Evolutionary conservation across 2,329 filamentous ascomycete species (phyloP).

Genomic region (Monilinia fructigena): DNA sequence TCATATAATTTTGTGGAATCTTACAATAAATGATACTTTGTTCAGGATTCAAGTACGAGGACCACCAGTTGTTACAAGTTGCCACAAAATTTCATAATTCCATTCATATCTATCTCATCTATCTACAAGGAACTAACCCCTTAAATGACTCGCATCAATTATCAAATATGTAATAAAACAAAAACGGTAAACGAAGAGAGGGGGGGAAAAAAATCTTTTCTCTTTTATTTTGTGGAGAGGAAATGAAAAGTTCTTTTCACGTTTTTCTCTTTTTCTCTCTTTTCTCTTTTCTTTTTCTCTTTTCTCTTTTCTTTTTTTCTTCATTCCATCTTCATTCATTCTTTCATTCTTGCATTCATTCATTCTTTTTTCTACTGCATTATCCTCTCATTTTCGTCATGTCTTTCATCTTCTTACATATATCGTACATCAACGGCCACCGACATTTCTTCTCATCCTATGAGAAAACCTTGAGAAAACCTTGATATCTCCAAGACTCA

Average conservation of each 20-base stretch:
- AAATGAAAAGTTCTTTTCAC: background rate
- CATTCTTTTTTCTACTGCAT: background rate
- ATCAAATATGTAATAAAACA: background rate
- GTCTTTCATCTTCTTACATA: background rate
- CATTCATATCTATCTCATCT: no score
- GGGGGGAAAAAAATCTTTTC: background rate
- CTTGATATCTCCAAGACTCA: background rate
- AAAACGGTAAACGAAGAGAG: background rate
- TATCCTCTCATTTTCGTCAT: background rate
- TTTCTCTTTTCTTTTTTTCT: no score
- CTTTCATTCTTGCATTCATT: background rate
- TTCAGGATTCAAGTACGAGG: no score
- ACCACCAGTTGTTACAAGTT: no score
- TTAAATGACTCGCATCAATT: constrained; percentile 19
- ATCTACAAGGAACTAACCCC: background rate
- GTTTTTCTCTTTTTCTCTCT: background rate
- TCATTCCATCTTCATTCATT: no score
- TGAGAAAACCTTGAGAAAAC: fast-evolving
- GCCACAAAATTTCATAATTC: no score
- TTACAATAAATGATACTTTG: background rate
- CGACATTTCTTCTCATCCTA: background rate
- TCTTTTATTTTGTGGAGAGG: constrained; percentile 8
- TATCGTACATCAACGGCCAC: background rate
- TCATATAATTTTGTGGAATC: no score
- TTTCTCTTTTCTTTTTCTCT: background rate